Percentiles rank a stretch among this genome's conserved stretches.
phyloP scores from a whole-genome alignment of 192 early-diverging fungal species.

The Oehlia diaphana region DNA sequence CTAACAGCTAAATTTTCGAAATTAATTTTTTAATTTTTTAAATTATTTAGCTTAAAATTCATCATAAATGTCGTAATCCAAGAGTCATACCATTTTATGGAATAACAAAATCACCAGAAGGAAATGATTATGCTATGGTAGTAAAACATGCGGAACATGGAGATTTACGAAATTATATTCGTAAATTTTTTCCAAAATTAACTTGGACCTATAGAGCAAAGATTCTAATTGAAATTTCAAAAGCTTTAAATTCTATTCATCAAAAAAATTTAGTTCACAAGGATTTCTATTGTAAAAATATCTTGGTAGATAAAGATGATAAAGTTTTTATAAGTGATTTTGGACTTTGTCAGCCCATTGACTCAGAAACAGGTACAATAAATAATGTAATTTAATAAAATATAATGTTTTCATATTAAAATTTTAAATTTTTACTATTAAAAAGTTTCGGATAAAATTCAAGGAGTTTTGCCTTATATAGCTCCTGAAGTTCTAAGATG shows the following conservation, averaged over 20 bases:
- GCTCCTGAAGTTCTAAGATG: slow-evolving; percentile 38
- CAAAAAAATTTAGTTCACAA: neutral
- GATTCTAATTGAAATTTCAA: neutral
- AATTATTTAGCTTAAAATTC: neutral
- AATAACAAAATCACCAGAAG: neutral
- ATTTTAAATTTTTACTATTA: neutral
- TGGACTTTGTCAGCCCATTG: slow-evolving; percentile 35
- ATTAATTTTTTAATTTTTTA: no score
- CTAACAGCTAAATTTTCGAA: no score
- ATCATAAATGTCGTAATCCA: neutral
- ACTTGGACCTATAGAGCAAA: neutral
- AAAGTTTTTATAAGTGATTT: slow-evolving; percentile 34
- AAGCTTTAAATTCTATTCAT: neutral
- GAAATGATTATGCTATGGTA: no score
- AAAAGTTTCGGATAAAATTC: neutral
- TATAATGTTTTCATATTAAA: no score
- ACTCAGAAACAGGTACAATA: slow-evolving; percentile 34
- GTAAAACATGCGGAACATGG: no score
- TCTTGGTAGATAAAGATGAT: neutral
- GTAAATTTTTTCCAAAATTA: neutral
- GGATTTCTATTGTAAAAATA: slow-evolving; percentile 7
- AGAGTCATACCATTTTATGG: neutral
- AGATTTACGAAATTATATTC: neutral
- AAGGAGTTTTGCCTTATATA: slow-evolving; percentile 44
- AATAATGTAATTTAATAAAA: neutral